Conservation (phyloP, 1,139 yeast genomes). For the Nakaseomyces sp. region DNA sequence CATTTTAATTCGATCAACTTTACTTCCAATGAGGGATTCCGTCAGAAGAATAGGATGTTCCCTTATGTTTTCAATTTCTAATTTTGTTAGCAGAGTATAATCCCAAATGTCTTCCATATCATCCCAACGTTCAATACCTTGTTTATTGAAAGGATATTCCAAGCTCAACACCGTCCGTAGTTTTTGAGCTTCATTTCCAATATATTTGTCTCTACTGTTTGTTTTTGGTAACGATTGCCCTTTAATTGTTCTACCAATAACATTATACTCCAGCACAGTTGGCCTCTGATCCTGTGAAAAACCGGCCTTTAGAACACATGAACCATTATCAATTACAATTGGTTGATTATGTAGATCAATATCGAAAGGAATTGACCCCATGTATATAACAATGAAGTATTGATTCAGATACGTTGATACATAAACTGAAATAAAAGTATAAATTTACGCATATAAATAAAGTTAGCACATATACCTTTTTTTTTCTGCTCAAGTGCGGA, state of each 20-base stretch:
- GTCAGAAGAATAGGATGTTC: conserved; percentile 86
- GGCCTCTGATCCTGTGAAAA: conserved; percentile 91
- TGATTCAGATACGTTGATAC: too few relatives aligned
- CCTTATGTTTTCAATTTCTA: conserved; percentile 57
- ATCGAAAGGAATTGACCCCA: background rate
- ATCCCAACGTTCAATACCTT: conserved; percentile 76
- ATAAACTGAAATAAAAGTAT: too few relatives aligned
- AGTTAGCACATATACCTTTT: too few relatives aligned
- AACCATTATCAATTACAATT: conserved; percentile 87
- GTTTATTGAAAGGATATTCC: conserved; percentile 69
- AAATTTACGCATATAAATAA: too few relatives aligned
- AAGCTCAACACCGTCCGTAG: conserved; percentile 66
- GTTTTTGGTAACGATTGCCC: conserved; percentile 85
- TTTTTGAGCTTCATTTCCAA: conserved; percentile 69
- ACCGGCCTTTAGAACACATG: conserved; percentile 81
- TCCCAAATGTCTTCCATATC: conserved; percentile 77
- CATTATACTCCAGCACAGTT: conserved; percentile 38
- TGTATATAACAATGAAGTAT: too few relatives aligned
- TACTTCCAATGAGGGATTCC: conserved; percentile 87
- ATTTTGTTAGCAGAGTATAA: conserved; percentile 49
- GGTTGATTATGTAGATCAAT: conserved; percentile 60
- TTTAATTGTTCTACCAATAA: conserved; percentile 77
- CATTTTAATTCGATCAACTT: conserved; percentile 47
- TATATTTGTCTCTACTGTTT: conserved; percentile 50
- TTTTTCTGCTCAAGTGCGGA: too few relatives aligned